Evolutionary conservation across 2,329 filamentous ascomycete species (phyloP).

Genomic region (Venturia oleaginea): DNA sequence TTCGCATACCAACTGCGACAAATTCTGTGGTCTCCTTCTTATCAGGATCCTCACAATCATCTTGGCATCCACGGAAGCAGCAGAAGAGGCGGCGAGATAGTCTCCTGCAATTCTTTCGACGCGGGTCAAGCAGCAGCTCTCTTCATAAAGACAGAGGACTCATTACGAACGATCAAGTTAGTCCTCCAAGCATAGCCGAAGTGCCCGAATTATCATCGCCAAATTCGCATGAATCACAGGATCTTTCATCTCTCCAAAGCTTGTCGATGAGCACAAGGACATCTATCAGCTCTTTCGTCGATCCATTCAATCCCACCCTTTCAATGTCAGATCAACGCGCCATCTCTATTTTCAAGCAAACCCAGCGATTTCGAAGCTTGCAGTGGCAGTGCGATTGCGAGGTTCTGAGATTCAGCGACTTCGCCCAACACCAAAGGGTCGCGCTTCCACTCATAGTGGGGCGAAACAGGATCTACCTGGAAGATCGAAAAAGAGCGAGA

Average conservation of each 20-base stretch:
- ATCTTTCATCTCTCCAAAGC: constrained; percentile 11
- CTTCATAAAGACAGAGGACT: background rate
- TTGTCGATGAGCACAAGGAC: constrained; percentile 6
- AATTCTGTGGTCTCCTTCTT: constrained; percentile 5
- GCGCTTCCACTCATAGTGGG: constrained; percentile 13
- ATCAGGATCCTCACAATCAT: background rate
- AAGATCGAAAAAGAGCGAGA: constrained; percentile 8
- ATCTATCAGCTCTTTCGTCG: constrained; percentile 11
- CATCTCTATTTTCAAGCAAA: background rate
- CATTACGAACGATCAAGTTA: background rate
- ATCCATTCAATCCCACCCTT: background rate
- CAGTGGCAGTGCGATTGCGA: constrained; percentile 6
- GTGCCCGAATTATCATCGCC: constrained; percentile 6
- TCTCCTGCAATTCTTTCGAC: constrained; percentile 10
- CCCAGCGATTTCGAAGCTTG: background rate
- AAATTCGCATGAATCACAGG: constrained; percentile 10
- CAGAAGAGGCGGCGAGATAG: constrained; percentile 7
- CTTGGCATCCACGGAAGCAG: background rate
- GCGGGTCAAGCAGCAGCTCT: background rate
- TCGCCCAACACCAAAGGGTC: constrained; percentile 12
- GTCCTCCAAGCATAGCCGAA: constrained; percentile 8
- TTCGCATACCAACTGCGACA: background rate
- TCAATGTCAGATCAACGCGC: background rate
- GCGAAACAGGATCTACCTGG: constrained; percentile 5
- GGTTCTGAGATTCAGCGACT: constrained; percentile 8